Evolutionary conservation across 495 filamentous ascomycete genomes (phyloP).

Genomic region (Penicillium cinerascens): DNA sequence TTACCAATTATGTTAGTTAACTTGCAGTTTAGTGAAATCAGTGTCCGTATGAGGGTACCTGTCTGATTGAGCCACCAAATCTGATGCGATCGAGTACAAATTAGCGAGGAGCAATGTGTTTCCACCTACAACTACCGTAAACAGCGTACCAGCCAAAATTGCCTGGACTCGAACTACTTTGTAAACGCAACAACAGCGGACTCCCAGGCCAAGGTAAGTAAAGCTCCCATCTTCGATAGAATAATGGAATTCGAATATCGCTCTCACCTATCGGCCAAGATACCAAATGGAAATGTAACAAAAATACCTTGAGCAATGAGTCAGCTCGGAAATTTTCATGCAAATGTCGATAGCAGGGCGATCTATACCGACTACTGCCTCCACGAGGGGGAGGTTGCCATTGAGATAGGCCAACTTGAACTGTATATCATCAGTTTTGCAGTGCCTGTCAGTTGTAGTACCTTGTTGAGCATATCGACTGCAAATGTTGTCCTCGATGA

Average conservation of each 20-base stretch:
- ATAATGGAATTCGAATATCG: no score
- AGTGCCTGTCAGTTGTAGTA: neutral
- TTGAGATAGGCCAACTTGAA: constrained; percentile 7
- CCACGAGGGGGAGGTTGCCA: constrained; percentile 3
- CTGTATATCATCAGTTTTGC: constrained; percentile 7
- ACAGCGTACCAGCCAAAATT: neutral
- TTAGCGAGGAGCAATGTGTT: constrained; percentile 3
- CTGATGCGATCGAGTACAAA: constrained; percentile 6
- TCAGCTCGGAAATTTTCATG: neutral
- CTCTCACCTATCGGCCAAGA: constrained; percentile 7
- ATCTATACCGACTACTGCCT: constrained; percentile 6
- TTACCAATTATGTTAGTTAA: no score
- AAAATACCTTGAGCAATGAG: neutral
- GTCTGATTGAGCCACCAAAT: constrained; percentile 4
- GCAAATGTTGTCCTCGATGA: constrained; percentile 1
- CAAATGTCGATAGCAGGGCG: neutral
- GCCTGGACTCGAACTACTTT: no score
- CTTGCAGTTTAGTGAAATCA: no score
- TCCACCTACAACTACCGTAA: constrained; percentile 2
- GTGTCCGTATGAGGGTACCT: neutral
- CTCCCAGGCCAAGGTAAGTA: no score
- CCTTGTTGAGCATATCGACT: neutral
- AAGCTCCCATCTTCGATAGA: no score
- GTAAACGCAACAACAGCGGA: no score
- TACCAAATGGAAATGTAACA: constrained; percentile 8